A percentile compares a stretch with the other conserved stretches of the same genome.
Conservation (phyloP, 2,329 filamentous ascomycete genomes). For the Paramyrothecium sp. region DNA sequence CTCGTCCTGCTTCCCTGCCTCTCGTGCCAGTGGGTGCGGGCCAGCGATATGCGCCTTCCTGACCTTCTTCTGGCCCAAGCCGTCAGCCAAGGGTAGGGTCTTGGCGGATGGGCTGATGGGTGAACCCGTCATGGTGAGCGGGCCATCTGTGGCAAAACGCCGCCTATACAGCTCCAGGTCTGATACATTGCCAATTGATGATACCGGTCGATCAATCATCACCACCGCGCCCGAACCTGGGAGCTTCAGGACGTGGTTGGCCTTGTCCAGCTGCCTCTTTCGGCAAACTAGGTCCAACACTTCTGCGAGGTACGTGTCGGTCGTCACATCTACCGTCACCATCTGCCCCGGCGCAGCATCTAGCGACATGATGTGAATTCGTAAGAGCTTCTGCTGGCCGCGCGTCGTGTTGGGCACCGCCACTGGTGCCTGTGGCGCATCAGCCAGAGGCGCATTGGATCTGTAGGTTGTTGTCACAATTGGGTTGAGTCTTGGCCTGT, state of each 20-base stretch:
- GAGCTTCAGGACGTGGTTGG: conserved; percentile 74
- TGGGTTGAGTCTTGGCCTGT: conserved; percentile 51
- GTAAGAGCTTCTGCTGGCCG: conserved; percentile 68
- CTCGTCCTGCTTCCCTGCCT: conserved; percentile 59
- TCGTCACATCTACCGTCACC: conserved; percentile 73
- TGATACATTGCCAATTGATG: conserved; percentile 71
- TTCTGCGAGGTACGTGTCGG: conserved; percentile 80
- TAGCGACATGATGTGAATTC: conserved; percentile 68
- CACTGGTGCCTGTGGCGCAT: conserved; percentile 50
- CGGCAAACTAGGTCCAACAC: conserved; percentile 77
- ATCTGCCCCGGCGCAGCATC: conserved; percentile 72
- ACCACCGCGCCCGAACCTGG: conserved; percentile 73
- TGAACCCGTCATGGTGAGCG: conserved; percentile 65
- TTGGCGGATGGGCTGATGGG: conserved; percentile 71
- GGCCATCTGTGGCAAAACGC: conserved; percentile 73
- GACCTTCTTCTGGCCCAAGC: conserved; percentile 41
- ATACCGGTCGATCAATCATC: conserved; percentile 73
- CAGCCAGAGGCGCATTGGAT: conserved; percentile 51
- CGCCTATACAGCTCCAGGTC: conserved; percentile 75
- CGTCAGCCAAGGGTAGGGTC: conserved; percentile 52
- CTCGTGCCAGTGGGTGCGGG: conserved; percentile 65
- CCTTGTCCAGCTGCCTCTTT: conserved; percentile 76
- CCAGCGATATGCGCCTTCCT: conserved; percentile 54
- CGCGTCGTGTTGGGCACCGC: conserved; percentile 44
- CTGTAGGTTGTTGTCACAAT: conserved; percentile 61